Base-by-base conservation (phyloP, 1,284 basidiomycete genomes). In the Pseudozyma tsukubaensis region DNA sequence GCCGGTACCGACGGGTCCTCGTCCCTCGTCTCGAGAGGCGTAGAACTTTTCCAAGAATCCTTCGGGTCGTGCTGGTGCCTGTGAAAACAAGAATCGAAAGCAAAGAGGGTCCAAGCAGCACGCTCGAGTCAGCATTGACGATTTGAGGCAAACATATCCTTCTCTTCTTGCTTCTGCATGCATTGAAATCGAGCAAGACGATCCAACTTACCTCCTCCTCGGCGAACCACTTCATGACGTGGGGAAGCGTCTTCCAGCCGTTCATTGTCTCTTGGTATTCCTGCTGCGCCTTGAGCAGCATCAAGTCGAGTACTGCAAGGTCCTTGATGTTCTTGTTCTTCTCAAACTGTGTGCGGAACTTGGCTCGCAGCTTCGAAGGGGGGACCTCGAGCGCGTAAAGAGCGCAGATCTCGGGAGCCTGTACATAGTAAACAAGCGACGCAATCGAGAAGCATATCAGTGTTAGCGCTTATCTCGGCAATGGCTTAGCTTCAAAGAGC, bases 251-350 rank as follows among this genome's bases (percentile, higher is more conserved):
- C 85, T 95, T 95, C 94, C 94, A 97, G 77, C 89, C 89, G 84
- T 97, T 97, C 88, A 97, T 89, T 50, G 92, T 92, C 88, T 86
- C 97, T 87, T 99, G 97, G 84, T 91, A 94, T 80, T 97, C 94
- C 86, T 91, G 91, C 72, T 91, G 88, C 68, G 89, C 89, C 88
- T 98, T 98, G 85, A 91, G 89, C 52, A 98, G 85, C 78, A 98
- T 88, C 53, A 97, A 87, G 85, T 99, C 94, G 84, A 97, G 90
- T 45, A 93, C 90, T 59, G 90, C 89, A 36, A 90, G 86, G 86
- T 99, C 94, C 54, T 91, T 90, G 53, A 97, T 90, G 80, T 92
- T 87, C 68, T 91, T 89, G 88, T 95, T 92, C 78, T 89, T 88
- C 86, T 99, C 96, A 79, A 97, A 98, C 76, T 91, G 90, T 79